Evolutionary conservation across 2,329 filamentous ascomycete genomes (phyloP), one percentile per base, ranked within the genome.

Genomic region (Penicillium sp.): DNA sequence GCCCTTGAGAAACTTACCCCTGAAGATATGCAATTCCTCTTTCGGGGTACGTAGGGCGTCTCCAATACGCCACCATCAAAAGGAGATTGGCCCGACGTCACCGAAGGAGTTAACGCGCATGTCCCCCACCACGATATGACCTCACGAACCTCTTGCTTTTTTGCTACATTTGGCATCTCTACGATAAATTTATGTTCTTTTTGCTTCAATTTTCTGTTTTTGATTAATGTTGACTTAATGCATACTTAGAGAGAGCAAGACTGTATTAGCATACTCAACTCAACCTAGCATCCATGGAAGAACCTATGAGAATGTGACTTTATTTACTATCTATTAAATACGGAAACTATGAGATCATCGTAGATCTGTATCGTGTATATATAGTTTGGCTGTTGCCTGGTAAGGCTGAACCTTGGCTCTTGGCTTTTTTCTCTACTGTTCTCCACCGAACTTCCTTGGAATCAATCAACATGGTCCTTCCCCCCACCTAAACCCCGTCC

Each of bases 1-100:
- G 91, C 93, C 0, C 90, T 98, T 85, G 91, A 98, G 72, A 93
- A 92, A 55, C 79, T 99, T 60, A 96, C 87, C 14, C 88, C 91
- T 0, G 89, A 93, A 73, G 95, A 99, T 71, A 90, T 99, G 84
- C 90, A 96, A 76, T 99, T 99, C 77, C 80, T 99, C 63, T 99
- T 99, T 84, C 86, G 93, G 35, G 93, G 92, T 49, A 82, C 78
- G 49, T 87, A 74, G 9, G 33, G n/a, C 7, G 13, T 26, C 19
- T 16, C 44, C 31, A 11, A 45, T 26, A 47, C 58, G 54, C 49
- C 9, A 43, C 45, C 33, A 39, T 56, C 57, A 47, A 46, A 46
- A 19, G 37, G 39, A 37, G 44, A 45, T 21, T 27, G 49, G 43
- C 5, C 37, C 42, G 43, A 56, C 54, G 43, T 56, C 53, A 54